Base-by-base conservation (phyloP, 768 basidiomycete genomes). In the Lyophyllum shimeji region DNA sequence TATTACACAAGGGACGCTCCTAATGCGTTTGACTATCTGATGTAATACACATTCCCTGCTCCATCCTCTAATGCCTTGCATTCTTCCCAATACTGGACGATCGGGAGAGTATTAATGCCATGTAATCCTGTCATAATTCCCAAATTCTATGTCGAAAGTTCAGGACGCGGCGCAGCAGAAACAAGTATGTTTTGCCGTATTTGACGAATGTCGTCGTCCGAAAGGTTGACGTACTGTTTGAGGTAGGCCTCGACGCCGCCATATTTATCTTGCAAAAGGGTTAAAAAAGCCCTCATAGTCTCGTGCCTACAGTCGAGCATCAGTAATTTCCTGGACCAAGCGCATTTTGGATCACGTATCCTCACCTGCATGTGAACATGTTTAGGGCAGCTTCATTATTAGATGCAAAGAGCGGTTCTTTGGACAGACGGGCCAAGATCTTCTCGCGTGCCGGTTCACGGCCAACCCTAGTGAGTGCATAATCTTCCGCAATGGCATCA, bases 281-380 rank as follows among this genome's bases (percentile, higher is more conserved):
- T 63, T 13, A 93, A 74, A 63, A 89, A 87, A 1, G 86, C 83
- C n/a, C 75, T 59, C 90, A 93, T 93, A 1, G 89, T 90, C 63
- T 86, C 87, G 45, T 77, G 79, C 49, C 91, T 91, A 58, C 34
- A 24, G 42, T 31, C 12, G 18, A 33, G n/a, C 17, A 24, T 58
- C 49, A 45, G 58, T 18, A 45, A 50, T 45, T 34, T 37, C 31
- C 47, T 46, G 37, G 18, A 50, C 8, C 17, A 17, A 29, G 52
- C 45, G 43, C 34, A 42, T 23, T 27, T 52, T 46, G 42, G 31
- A 46, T 37, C 13, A 24, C 25, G 60, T 17, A 37, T 37, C 34
- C 80, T 50, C 65, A 89, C 90, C 86, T 81, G 61, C 89, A 91
- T 3, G 86, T 83, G 50, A 93, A 83, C 88, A 92, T 89, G 58